phyloP scores from a whole-genome alignment of 345 rosid genomes.

The Hibiscus trionum region DNA sequence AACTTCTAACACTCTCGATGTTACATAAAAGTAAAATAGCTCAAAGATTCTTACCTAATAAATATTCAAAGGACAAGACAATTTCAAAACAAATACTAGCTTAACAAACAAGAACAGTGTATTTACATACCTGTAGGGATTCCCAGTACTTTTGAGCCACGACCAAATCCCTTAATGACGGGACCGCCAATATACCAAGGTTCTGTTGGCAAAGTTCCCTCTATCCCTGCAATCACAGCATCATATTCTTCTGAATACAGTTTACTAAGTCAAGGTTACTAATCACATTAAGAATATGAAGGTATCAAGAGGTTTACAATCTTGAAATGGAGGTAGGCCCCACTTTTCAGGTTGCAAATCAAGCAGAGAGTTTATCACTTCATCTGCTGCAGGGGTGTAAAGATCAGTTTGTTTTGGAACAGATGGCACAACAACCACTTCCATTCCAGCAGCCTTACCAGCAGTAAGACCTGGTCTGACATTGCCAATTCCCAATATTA shows the following conservation, averaged over 20 bases:
- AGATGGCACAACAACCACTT: constrained; percentile 44
- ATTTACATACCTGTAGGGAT: constrained; percentile 69
- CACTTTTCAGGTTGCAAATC: constrained; percentile 74
- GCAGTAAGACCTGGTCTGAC: constrained; percentile 67
- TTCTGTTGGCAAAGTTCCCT: constrained; percentile 69
- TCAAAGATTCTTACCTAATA: neutral
- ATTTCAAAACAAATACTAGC: neutral
- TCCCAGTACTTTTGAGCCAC: constrained; percentile 96
- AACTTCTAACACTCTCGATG: neutral
- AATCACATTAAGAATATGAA: neutral
- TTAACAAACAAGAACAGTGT: neutral
- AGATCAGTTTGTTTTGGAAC: constrained; percentile 71
- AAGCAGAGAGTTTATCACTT: constrained; percentile 70
- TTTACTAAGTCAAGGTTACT: neutral
- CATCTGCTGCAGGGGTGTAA: constrained; percentile 56
- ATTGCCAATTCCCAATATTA: constrained; percentile 15
- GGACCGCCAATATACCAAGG: constrained; percentile 86
- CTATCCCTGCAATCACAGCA: constrained; percentile 63
- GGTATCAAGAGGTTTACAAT: constrained; percentile 46
- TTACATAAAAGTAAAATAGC: neutral
- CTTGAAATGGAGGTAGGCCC: constrained; percentile 93
- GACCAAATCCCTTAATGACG: constrained; percentile 82
- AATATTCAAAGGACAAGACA: neutral
- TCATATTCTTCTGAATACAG: constrained; percentile 7
- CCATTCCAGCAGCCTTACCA: constrained; percentile 83